Base-by-base conservation (phyloP, 2,329 filamentous ascomycete species). In the Fusarium protoensiforme region DNA sequence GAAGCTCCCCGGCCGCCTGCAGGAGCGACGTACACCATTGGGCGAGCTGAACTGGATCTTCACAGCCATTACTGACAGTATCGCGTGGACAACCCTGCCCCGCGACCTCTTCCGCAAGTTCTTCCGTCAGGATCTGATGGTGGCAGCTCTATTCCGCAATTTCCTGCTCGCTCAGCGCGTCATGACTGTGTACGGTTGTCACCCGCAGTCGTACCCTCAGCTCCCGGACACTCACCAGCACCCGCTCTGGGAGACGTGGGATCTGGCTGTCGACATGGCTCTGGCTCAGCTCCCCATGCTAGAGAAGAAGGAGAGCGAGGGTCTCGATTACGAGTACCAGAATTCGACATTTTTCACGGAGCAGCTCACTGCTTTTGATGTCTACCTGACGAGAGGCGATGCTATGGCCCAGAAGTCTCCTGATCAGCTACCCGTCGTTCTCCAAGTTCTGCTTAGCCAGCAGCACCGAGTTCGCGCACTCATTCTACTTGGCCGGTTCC, bases 1-100 rank as follows among this genome's bases (percentile, higher is more conserved):
- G 81, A 94, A 94, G 78, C 92, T 99, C 20, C 95, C 96, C 4
- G 96, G 96, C 36, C 92, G 95, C 71, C 89, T 98, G 46, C 96
- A 98, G 79, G 96, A 99, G 83, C 90, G 96, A 68, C 89, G 96
- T 79, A 98, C 96, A 58, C 96, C 96, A 10, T 88, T 99, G 36
- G 96, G 96, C 71, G 96, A 99, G 84, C 87, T 99, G 16, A 99
- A 99, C 79, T 99, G 96, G 96, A 99, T 99, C 38, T 98, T 99
- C 80, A 99, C 96, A 1, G 96, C 96, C 63, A 98, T 99, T 74
- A 99, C 96, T 0, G 96, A 99, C 81, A 98, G 96, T 2, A 99
- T 99, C 78, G 96, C 96, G 0, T 99, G 96, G 96, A 98, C 97
- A 35, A 97, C 94, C 7, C 85, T 99, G 5, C 94, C 95, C 4